Conservation (phyloP, 306 rosid genomes). For the Trichosanthes cucumerina region DNA sequence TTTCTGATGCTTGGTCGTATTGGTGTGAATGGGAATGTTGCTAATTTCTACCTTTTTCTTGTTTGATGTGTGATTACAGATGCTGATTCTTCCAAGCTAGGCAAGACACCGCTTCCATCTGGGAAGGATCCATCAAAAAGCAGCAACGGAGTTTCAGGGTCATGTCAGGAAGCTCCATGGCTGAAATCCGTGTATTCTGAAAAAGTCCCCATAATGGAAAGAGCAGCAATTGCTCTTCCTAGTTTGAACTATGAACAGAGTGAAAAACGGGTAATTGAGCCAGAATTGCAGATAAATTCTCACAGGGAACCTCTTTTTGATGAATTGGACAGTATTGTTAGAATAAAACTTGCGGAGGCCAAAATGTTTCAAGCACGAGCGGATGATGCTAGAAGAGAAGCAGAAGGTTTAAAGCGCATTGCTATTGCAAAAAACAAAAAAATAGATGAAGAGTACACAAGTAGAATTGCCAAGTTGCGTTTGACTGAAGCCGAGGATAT, state of each 20-base stretch:
- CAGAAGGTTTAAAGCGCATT: slow-evolving; percentile 81
- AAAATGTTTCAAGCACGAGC: slow-evolving; percentile 89
- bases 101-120: slow-evolving; percentile 28
- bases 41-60: slow-evolving; percentile 18
- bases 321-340: slow-evolving; percentile 75
- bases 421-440: slow-evolving; percentile 78
- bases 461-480: slow-evolving; percentile 58
- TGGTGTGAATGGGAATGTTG: slow-evolving; percentile 6
- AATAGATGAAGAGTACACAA: slow-evolving; percentile 64
- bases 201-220: slow-evolving; percentile 49
- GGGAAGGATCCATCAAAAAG: slow-evolving; percentile 51
- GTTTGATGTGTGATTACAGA: slow-evolving; percentile 35
- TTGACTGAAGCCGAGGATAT: slow-evolving; percentile 57
- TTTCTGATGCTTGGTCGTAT: background rate
- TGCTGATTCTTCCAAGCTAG: slow-evolving; percentile 55
- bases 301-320: slow-evolving; percentile 69
- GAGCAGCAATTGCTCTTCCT: slow-evolving; percentile 51
- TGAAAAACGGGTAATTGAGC: slow-evolving; percentile 44
- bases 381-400: slow-evolving; percentile 88
- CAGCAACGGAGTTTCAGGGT: slow-evolving; percentile 51
- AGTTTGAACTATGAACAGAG: slow-evolving; percentile 45
- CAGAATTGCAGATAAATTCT: slow-evolving; percentile 51
- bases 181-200: slow-evolving; percentile 58
- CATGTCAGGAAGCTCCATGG: slow-evolving; percentile 77
- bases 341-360: slow-evolving; percentile 81